Base-by-base conservation (phyloP, 1,284 basidiomycete genomes). In the Naganishia albida region DNA sequence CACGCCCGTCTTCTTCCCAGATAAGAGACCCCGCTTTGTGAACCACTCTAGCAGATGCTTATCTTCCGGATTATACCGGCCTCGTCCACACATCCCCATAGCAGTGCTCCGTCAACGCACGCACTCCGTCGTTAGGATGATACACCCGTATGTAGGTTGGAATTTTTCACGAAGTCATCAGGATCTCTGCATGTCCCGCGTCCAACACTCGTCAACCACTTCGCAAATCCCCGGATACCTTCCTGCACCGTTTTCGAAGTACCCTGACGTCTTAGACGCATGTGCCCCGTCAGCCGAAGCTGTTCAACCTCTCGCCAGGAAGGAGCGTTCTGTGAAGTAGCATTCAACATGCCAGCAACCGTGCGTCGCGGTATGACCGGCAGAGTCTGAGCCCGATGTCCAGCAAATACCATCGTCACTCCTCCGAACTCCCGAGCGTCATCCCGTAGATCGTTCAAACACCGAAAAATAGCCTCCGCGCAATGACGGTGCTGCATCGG, bases 401-500 rank as follows among this genome's bases (percentile, higher is more conserved):
- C 50, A 16, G 26, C 50, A 51, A 28, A 51, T 10, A 34, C 25
- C 7, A 34, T n/a, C 2, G 50, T 51, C 6, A 51, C 26, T 15
- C 28, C 50, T 15, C 50, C 50, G n/a, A 28, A 51, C 34, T 34
- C 34, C 10, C 34, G 10, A 12, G 10, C 25, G n/a, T 51, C 50
- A 34, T 51, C 50, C 13, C 50, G 25, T 7, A 51, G 10, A 51
- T 28, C 25, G 2, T 34, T 10, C 18, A 51, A 12, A 7, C 25
- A 23, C 8, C 50, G 20, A 4, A 12, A 26, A n/a, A 51, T 25
- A 28, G 50, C 50, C 15, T 34, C 50, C 6, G 25, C 50, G 30
- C 50, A 51, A 28, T n/a, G 30, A 7, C 26, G 50, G 30, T 26
- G 28, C 28, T 51, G 50, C 50, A 51, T 51, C 15, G 50, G 28